Evolutionary conservation across 495 filamentous ascomycete genomes (phyloP), one percentile per base, ranked within the genome.

Genomic region (Viridothelium virens): DNA sequence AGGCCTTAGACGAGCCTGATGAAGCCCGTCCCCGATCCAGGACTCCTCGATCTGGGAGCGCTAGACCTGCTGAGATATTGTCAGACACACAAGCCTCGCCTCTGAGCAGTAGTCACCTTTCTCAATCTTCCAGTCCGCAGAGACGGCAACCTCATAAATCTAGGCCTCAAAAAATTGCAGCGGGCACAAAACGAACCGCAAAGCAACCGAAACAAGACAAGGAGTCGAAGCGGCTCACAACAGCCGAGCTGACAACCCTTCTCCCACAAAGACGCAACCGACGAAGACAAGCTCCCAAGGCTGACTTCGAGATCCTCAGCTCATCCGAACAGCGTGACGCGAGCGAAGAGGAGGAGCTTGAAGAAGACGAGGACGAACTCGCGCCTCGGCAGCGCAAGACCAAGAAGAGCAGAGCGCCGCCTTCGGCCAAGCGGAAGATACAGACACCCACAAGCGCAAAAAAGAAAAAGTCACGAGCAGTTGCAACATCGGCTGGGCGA

Each of bases 381-480:
- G 56, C 56, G 36, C 56, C 50, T 7, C 50, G 56, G 34, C 2
- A n/a, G 4, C 5, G 62, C 41, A 67, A 67, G 44, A 34, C 63
- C 2, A 48, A 63, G 0, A 64, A 68, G 16, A 25, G 61, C 14
- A 9, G 36, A 31, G 11, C 41, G n/a, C 11, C 62, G 3, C 10
- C n/a, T 2, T 1, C 65, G n/a, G 44, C 62, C 2, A 75, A 74
- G 63, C 67, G 68, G 67, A 38, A 59, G 18, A 68, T 56, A 4
- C 72, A 68, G 65, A 78, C 76, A 10, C 70, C 66, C 16, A 70
- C 66, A 34, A 72, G 70, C 11, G 80, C 81, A 2, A 81, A 82
- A 61, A 83, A 84, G 66, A 81, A 83, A 72, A 75, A 37, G 39
- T 31, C 56, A 71, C 31, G 47, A 65, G 46, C 39, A 62, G 25